phyloP scores from a whole-genome alignment of 2,329 filamentous ascomycete genomes.

The Trichoderma sp. region DNA sequence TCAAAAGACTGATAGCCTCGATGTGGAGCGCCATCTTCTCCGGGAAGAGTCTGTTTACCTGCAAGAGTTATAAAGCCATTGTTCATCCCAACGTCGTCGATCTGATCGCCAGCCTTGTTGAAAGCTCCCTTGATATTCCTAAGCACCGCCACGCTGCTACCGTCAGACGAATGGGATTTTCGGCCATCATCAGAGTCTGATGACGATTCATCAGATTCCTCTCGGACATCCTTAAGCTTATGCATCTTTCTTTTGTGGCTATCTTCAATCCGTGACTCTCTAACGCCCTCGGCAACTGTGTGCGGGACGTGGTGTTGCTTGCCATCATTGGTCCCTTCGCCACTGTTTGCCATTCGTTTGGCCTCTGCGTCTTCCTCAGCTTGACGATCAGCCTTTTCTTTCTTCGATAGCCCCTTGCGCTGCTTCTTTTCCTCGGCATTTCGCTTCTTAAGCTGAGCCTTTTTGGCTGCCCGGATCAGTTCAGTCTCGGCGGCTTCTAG shows the following conservation, averaged over 20 bases:
- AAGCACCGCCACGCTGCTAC: conserved; percentile 28
- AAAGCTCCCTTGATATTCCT: conserved; percentile 49
- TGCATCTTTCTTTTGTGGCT: neutral
- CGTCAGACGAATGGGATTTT: conserved; percentile 25
- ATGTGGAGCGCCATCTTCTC: conserved; percentile 26
- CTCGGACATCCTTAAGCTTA: conserved; percentile 5
- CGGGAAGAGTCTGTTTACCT: neutral
- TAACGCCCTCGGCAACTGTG: conserved; percentile 45
- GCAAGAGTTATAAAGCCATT: conserved; percentile 47
- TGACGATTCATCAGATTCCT: conserved; percentile 1
- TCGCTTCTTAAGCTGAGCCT: conserved; percentile 68
- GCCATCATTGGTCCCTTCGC: conserved; percentile 50
- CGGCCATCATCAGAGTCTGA: neutral
- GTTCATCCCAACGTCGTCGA: conserved; percentile 54
- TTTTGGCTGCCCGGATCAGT: conserved; percentile 76
- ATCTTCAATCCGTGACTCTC: conserved; percentile 34
- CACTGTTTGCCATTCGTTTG: conserved; percentile 47
- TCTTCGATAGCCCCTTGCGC: conserved; percentile 53
- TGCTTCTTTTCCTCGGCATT: conserved; percentile 62
- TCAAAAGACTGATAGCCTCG: conserved; percentile 32
- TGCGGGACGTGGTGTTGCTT: conserved; percentile 55
- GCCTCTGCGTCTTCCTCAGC: conserved; percentile 51
- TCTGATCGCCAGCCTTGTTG: conserved; percentile 45
- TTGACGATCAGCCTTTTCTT: conserved; percentile 46
- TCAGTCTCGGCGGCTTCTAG: conserved; percentile 83